Base-by-base conservation (phyloP, 2,329 filamentous ascomycete genomes). In the Zasmidium citrigriseum region DNA sequence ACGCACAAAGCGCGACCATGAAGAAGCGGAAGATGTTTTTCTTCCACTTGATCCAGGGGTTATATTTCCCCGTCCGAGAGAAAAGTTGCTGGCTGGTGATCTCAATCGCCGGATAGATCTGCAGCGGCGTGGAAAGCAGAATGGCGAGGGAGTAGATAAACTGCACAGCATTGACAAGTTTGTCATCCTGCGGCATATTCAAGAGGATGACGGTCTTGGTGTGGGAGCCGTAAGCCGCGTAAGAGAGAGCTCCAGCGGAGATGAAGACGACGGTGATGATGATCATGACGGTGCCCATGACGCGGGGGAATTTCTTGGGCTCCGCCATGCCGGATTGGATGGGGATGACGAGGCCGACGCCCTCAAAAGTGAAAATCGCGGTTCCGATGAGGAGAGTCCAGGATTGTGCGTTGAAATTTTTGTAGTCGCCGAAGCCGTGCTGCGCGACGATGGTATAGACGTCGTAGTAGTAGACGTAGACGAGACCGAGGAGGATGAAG, bases 301-400 rank as follows among this genome's bases (percentile, higher is more conserved):
- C 93, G 59, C 85, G 84, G 48, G 95, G 92, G 75, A 99, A 99
- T 73, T 96, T 93, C 64, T 87, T 82, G 0, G 93, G 96, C 45
- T 93, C 82, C 72, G 88, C 90, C 95, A 99, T 99, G 21, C 93
- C 96, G 70, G 96, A 93, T 76, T 99, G 96, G 60, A 99, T 97
- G 0, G 96, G 95, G 62, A 99, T 97, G 75, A 99, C 96, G 50
- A 99, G 85, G 12, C 95, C 96, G 61, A 99, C 96, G 24, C 95
- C 95, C 73, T 99, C 95, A 71, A 98, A 99, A 0, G 95, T 98
- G 78, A 99, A 99, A 73, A 99, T 98, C 24, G 96, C 95, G 0
- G 96, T 99, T 61, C 95, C 96, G 68, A 99, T 99, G 74, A 99
- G 98, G 3, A 99, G 83, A 0, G 95, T 96, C 95, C 96, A 99